Evolutionary conservation across 2,329 filamentous ascomycete genomes (phyloP).

Genomic region (Hymenotorrendiella dingleyae): DNA sequence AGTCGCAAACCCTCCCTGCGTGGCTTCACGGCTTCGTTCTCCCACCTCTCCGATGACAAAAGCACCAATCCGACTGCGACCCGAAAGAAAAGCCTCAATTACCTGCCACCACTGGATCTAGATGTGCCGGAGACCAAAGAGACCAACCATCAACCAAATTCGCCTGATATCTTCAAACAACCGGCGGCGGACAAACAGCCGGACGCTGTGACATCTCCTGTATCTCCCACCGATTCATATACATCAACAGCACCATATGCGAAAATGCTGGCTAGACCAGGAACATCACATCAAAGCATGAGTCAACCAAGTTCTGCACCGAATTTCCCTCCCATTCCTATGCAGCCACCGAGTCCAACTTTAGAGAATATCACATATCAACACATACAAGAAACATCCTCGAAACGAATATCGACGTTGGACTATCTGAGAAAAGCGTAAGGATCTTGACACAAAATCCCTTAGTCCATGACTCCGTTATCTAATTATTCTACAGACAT

Average conservation of each 20-base stretch:
- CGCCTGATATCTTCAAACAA: slow-evolving; percentile 20
- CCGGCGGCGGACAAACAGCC: no score
- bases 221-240: slow-evolving; percentile 17
- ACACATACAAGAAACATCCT: slow-evolving; percentile 76
- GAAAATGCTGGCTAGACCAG: slow-evolving; percentile 29
- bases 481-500: slow-evolving; percentile 52
- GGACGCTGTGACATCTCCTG: slow-evolving; percentile 12
- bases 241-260: slow-evolving; percentile 24
- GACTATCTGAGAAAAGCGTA: slow-evolving; percentile 91
- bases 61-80: slow-evolving; percentile 14
- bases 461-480: not conserved
- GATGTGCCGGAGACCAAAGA: slow-evolving; percentile 3
- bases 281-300: slow-evolving; percentile 22
- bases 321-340: slow-evolving; percentile 12
- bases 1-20: slow-evolving; percentile 44
- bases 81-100: slow-evolving; percentile 12
- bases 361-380: slow-evolving; percentile 38
- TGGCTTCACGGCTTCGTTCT: slow-evolving; percentile 27
- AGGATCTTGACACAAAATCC: no score
- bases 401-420: slow-evolving; percentile 89
- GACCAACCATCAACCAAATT: slow-evolving; percentile 10
- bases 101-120: no score
- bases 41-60: slow-evolving; percentile 22
- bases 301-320: slow-evolving; percentile 12
- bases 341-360: slow-evolving; percentile 28